Evolutionary conservation across 257 asterid genomes (phyloP).

Genomic region (Henckelia pumila): DNA sequence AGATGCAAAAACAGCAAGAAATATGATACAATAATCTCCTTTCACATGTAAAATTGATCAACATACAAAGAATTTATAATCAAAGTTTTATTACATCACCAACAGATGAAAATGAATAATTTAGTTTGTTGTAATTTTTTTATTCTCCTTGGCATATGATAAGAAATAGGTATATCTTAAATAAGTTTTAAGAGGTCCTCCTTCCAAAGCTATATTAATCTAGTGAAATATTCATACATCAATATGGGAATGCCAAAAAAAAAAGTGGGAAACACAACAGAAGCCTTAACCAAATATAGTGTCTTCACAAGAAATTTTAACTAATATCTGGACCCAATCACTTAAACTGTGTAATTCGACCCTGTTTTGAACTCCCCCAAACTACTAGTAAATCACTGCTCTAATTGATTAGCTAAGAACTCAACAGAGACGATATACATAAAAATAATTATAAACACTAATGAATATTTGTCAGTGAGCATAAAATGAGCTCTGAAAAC

Average conservation of each 20-base stretch:
- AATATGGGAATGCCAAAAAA: too few relatives aligned
- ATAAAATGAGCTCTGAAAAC: too few relatives aligned
- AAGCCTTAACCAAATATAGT: neutral
- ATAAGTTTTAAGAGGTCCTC: neutral
- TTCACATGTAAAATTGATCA: neutral
- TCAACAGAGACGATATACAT: neutral
- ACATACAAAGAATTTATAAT: neutral
- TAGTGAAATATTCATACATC: neutral
- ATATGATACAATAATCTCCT: neutral
- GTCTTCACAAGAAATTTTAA: neutral
- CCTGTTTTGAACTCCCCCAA: too few relatives aligned
- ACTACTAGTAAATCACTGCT: neutral
- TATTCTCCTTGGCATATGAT: slow-evolving; percentile 1
- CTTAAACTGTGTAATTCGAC: neutral
- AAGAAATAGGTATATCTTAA: neutral
- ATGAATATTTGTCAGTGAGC: neutral
- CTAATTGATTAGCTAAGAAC: neutral
- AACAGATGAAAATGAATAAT: neutral
- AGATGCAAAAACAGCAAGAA: slow-evolving; percentile 9
- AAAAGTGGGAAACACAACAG: neutral
- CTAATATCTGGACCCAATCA: too few relatives aligned
- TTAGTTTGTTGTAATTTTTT: neutral
- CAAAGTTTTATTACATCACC: neutral
- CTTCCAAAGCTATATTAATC: neutral
- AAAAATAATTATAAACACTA: too few relatives aligned